Evolutionary conservation across 441 rosid genomes (phyloP).

Genomic region (Eruca vesicaria): DNA sequence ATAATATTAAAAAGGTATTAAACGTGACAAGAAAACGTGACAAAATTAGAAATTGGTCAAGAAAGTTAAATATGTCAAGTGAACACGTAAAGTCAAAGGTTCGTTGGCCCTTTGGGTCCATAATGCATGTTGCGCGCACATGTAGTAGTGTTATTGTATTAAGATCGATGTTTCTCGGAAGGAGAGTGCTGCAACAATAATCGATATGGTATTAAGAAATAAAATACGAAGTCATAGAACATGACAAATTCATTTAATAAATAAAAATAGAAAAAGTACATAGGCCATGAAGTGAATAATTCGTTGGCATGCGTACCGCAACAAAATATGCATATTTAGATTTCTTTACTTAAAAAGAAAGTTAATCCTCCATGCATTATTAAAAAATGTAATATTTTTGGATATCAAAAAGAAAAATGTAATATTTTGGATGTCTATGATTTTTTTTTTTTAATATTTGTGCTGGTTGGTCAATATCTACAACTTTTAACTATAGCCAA

Average conservation of each 20-base stretch:
- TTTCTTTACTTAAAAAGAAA: too few species aligned
- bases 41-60: not conserved
- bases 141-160: not conserved
- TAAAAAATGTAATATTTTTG: not conserved
- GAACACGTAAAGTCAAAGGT: not conserved
- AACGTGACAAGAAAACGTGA: not conserved
- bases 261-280: not conserved
- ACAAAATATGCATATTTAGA: too few species aligned
- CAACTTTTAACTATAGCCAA: not conserved
- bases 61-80: not conserved
- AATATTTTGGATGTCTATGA: too few species aligned
- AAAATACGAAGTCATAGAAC: not conserved
- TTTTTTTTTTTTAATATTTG: not conserved
- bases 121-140: not conserved
- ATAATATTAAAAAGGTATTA: not conserved
- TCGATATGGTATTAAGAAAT: not conserved
- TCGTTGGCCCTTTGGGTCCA: not conserved
- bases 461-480: not conserved
- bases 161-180: not conserved
- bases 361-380: not conserved
- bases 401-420: too few species aligned
- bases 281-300: not conserved
- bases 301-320: not conserved
- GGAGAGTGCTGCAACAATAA: not conserved
- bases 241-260: not conserved